A percentile compares a stretch with the other conserved stretches of the same genome.
Evolutionary conservation across 1,284 basidiomycete genomes (phyloP).

Genomic region (Rhodofomes roseus): DNA sequence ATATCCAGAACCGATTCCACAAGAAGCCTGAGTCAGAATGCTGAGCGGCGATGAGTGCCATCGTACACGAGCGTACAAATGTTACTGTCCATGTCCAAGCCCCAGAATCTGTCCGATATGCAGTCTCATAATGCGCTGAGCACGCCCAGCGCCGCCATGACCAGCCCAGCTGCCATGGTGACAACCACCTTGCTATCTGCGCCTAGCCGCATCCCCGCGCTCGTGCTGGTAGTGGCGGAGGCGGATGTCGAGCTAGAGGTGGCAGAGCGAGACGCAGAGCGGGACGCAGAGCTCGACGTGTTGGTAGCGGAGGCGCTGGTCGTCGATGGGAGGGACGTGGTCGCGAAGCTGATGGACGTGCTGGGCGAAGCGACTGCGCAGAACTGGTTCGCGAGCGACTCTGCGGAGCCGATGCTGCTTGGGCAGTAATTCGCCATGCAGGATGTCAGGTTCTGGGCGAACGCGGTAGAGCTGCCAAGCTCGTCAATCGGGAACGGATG

Average conservation of each 20-base stretch:
- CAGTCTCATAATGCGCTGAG: background rate
- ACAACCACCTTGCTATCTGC: background rate
- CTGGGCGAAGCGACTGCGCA: conserved; percentile 24
- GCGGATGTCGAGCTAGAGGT: conserved; percentile 1
- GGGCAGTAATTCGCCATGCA: conserved; percentile 21
- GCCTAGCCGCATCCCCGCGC: background rate
- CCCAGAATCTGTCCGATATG: background rate
- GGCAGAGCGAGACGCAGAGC: background rate
- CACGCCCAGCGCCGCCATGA: background rate
- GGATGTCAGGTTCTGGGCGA: conserved; percentile 8
- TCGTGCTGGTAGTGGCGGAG: background rate
- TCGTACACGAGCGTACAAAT: background rate
- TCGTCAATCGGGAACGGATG: background rate
- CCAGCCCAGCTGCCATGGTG: background rate
- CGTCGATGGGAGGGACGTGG: conserved; percentile 9
- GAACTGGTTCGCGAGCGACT: conserved; percentile 23
- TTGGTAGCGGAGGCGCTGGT: conserved; percentile 8
- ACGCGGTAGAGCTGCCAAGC: conserved; percentile 8
- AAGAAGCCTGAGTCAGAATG: background rate
- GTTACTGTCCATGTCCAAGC: background rate
- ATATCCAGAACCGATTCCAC: background rate
- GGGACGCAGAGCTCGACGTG: conserved; percentile 4
- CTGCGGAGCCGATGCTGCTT: conserved; percentile 19
- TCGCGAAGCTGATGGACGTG: conserved; percentile 24
- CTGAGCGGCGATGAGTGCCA: background rate